Evolutionary conservation across 164 flowering plant genomes (phyloP).

Genomic region (Sextonia rubra): DNA sequence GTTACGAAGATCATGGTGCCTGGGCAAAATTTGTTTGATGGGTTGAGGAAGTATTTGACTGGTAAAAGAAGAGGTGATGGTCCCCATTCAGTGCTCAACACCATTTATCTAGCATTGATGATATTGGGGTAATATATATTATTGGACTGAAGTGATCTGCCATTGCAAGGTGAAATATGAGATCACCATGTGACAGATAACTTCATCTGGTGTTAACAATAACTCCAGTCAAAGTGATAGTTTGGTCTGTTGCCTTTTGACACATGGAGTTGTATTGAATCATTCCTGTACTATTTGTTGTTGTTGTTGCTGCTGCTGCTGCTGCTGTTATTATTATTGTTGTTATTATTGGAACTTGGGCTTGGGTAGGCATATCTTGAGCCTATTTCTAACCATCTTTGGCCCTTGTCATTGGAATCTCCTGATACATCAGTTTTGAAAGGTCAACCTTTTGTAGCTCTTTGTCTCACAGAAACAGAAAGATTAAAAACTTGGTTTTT

Average conservation of each 20-base stretch:
- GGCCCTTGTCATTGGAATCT: too few relatives aligned
- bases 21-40: too few relatives aligned
- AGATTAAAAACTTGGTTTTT: too few relatives aligned
- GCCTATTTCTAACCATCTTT: too few relatives aligned
- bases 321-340: too few relatives aligned
- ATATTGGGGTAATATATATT: neutral
- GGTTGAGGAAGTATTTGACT: neutral
- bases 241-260: neutral
- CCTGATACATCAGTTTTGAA: too few relatives aligned
- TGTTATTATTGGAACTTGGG: neutral
- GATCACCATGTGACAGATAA: neutral
- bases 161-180: neutral
- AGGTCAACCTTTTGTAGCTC: too few relatives aligned
- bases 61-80: neutral
- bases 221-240: neutral
- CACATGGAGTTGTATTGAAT: neutral
- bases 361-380: too few relatives aligned
- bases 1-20: neutral
- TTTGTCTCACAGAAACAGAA: too few relatives aligned
- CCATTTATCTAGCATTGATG: neutral
- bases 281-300: neutral
- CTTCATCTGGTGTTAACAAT: neutral
- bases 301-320: neutral
- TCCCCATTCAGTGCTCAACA: neutral
- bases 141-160: neutral